phyloP scores from a whole-genome alignment of 2,329 filamentous ascomycete species.

The Triangularia setosa region DNA sequence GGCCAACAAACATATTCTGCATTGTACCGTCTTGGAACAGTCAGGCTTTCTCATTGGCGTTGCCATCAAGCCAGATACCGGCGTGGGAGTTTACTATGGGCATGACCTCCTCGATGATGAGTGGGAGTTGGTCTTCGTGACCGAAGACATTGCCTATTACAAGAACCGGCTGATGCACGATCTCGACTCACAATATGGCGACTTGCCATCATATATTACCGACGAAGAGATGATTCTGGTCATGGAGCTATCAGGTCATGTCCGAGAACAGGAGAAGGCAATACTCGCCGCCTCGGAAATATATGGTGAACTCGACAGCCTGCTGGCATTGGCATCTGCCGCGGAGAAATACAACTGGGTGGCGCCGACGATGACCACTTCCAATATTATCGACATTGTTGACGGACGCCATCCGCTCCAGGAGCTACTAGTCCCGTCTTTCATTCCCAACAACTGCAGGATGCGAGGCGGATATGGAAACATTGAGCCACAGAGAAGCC shows the following conservation, averaged over 20 bases:
- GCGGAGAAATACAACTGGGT: conserved; percentile 70
- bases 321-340: conserved; percentile 74
- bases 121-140: conserved; percentile 78
- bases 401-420: conserved; percentile 85
- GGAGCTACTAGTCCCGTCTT: conserved; percentile 74
- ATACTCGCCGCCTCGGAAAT: conserved; percentile 70
- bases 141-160: conserved; percentile 71
- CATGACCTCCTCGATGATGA: conserved; percentile 48
- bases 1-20: conserved; percentile 52
- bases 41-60: conserved; percentile 85
- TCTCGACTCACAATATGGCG: conserved; percentile 77
- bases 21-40: conserved; percentile 88
- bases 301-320: conserved; percentile 81
- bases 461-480: conserved; percentile 49
- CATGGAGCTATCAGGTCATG: conserved; percentile 65
- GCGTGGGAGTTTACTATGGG: conserved; percentile 61
- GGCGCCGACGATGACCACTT: conserved; percentile 63
- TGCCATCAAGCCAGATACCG: conserved; percentile 54
- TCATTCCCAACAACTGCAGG: conserved; percentile 77
- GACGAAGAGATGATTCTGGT: conserved; percentile 87
- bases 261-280: conserved; percentile 65
- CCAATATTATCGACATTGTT: conserved; percentile 69
- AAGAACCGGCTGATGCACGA: conserved; percentile 80
- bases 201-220: conserved; percentile 79
- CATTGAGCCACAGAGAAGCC: background rate